Evolutionary conservation across 148 eudicot genomes (phyloP).

Genomic region (Salicornia ramosissima): DNA sequence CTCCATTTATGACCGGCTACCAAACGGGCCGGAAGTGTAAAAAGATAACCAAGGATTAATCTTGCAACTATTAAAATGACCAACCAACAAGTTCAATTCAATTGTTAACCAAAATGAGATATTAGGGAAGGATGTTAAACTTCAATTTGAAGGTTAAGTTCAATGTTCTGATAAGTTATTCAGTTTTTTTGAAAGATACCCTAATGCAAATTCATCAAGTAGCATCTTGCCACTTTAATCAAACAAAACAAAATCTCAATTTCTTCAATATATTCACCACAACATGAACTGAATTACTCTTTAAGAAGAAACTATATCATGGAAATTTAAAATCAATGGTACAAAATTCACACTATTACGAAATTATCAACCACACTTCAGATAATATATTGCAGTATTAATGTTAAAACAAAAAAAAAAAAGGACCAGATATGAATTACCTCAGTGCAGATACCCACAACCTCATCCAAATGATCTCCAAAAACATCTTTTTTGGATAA

Average conservation of each 20-base stretch:
- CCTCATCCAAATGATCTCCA: constrained; percentile 70
- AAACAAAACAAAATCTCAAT: not conserved
- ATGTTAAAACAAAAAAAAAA: no score
- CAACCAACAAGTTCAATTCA: no score
- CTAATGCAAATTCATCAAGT: no score
- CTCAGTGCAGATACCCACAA: constrained; percentile 73
- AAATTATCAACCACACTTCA: constrained; percentile 7
- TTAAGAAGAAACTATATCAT: not conserved
- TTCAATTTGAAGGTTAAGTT: not conserved
- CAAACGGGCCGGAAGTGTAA: no score
- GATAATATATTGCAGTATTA: not conserved
- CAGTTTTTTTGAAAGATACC: no score
- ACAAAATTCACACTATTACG: not conserved
- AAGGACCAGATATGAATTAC: no score
- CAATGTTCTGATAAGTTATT: no score
- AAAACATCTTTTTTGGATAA: constrained; percentile 57
- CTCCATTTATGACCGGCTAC: no score
- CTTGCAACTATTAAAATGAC: no score
- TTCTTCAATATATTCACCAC: not conserved
- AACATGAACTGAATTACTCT: not conserved
- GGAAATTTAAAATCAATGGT: not conserved
- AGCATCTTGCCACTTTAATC: no score
- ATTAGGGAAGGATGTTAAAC: not conserved
- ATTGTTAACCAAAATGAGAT: no score
- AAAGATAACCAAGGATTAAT: no score